A percentile compares a stretch with the other conserved stretches of the same genome.
Evolutionary conservation across 1,284 basidiomycete genomes (phyloP).

Genomic region (Meira nashicola): DNA sequence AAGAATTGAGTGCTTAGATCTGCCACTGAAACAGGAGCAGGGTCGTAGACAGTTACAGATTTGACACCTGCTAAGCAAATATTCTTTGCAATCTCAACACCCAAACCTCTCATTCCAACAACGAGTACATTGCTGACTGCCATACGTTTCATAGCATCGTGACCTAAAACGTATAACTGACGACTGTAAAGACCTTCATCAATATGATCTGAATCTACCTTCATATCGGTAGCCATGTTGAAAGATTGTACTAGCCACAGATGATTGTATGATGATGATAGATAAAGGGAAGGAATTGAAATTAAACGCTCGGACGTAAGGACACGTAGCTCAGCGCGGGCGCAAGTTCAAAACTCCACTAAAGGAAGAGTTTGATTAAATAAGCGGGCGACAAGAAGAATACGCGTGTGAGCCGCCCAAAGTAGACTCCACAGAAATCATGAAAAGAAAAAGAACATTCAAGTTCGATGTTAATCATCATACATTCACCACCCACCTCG

Average conservation of each 20-base stretch:
- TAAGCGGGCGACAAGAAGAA: too few relatives aligned
- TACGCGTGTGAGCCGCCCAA: too few relatives aligned
- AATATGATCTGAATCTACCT: slow-evolving; percentile 16
- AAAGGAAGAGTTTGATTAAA: too few relatives aligned
- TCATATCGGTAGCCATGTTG: slow-evolving; percentile 10
- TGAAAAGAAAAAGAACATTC: too few relatives aligned
- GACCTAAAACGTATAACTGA: slow-evolving; percentile 52
- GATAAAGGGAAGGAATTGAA: too few relatives aligned
- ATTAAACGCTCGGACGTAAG: too few relatives aligned
- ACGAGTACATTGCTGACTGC: slow-evolving; percentile 91
- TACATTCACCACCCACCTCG: too few relatives aligned
- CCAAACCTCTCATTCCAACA: slow-evolving; percentile 85
- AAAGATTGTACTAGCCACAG: not conserved
- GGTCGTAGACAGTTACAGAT: slow-evolving; percentile 93
- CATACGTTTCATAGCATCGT: slow-evolving; percentile 94
- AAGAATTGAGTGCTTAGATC: slow-evolving; percentile 97
- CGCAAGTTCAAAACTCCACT: too few relatives aligned
- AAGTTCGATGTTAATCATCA: too few relatives aligned
- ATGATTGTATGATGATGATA: too few relatives aligned
- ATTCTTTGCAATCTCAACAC: slow-evolving; percentile 98
- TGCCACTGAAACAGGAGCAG: slow-evolving; percentile 74
- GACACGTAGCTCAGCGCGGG: too few relatives aligned
- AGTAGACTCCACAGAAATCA: too few relatives aligned
- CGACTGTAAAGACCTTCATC: slow-evolving; percentile 35
- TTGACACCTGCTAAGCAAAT: slow-evolving; percentile 93